Base-by-base conservation (phyloP, 2,329 filamentous ascomycete species). In the Fonsecaea pedrosoi region DNA sequence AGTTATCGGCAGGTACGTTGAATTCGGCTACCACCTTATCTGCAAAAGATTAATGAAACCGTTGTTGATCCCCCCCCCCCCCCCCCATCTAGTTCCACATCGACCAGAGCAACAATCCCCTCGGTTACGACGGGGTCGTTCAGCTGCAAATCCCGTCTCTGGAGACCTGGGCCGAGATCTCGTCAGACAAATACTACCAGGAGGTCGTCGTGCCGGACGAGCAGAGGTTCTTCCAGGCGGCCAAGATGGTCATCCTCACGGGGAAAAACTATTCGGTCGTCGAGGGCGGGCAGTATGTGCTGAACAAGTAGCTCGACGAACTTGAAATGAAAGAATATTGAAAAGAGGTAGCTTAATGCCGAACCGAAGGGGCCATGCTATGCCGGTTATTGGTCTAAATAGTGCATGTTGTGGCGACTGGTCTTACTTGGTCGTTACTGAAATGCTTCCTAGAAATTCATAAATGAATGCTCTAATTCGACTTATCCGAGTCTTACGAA, bases 141-240 rank as follows among this genome's bases (percentile, higher is more conserved):
- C 59, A 62, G n/a, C 59, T 62, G n/a, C 21, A 62, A 38, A 34
- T 62, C 45, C 59, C 59, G 54, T 62, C 59, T 1, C 8, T 62
- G 34, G 59, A 54, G 25, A 62, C 59, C 4, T 62, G 59, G 59
- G 42, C 1, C 18, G 55, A 62, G 59, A 13, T 62, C 21, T 62
- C 59, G 32, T 15, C 42, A 1, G 59, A 35, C 30, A 54, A 54
- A 54, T 62, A 35, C n/a, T 62, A 62, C 37, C 42, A 62, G n/a
- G 59, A 62, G 30, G 59, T 62, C 18, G 38, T 62, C 2, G 45
- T 62, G 8, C 59, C 59, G 25, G 59, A 62, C 37, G 59, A 62
- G 30, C 6, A 35, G 45, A 62, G 37, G 6, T 62, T 62, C 42
- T 62, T 62, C 45, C 21, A 62, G 12, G 3, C 59, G 10, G 3